These are phyloP conservation scores for Sclerotinia minor DNA, from an alignment of 2,329 filamentous ascomycete genomes.

Conservation along the genomic window DNA sequence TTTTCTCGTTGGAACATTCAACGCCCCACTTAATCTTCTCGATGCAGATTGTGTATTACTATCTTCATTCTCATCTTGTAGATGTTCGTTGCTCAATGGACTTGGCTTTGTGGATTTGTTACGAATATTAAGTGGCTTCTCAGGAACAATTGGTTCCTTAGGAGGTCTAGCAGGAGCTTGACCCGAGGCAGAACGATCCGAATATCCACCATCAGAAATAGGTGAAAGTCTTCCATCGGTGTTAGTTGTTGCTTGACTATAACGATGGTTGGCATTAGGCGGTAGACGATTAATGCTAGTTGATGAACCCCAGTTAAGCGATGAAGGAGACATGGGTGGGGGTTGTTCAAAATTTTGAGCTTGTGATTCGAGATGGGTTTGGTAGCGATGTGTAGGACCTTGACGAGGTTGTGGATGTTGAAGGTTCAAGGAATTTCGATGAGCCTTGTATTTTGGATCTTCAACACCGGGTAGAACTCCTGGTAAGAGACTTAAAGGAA, in stretches of 20 bases:
- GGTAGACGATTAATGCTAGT: conserved; percentile 55
- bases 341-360: conserved; percentile 65
- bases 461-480: conserved; percentile 42
- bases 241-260: conserved; percentile 39
- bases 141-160: conserved; percentile 56
- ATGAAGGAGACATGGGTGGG: conserved; percentile 57
- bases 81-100: conserved; percentile 57
- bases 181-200: conserved; percentile 36
- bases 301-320: conserved; percentile 63
- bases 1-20: conserved; percentile 40
- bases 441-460: conserved; percentile 79
- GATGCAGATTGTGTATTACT: conserved; percentile 33
- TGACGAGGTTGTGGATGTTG: conserved; percentile 77
- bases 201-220: conserved; percentile 40
- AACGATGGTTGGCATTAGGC: conserved; percentile 56
- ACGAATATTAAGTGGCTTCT: conserved; percentile 51
- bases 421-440: conserved; percentile 76
- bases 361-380: conserved; percentile 70
- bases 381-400: conserved; percentile 72
- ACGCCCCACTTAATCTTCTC: conserved; percentile 33
- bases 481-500: conserved; percentile 37
- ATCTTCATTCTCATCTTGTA: conserved; percentile 28
- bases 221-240: conserved; percentile 37
- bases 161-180: conserved; percentile 58
- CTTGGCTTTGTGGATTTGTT: conserved; percentile 55